Conservation (phyloP, 352 stramenopile species). For the Phytophthora capsici region DNA sequence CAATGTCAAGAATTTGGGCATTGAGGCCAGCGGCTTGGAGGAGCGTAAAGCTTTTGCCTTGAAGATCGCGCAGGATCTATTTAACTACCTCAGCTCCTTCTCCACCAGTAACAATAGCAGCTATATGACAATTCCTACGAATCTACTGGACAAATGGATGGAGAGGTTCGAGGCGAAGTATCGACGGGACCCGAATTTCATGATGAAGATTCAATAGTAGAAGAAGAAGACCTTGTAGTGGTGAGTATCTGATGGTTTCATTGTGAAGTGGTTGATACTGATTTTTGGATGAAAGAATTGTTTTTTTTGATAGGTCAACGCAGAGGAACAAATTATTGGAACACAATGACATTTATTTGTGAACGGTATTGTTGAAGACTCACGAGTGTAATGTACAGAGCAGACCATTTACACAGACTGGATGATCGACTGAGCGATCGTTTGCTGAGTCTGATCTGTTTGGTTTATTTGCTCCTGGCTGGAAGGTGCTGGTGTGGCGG, state of each 20-base stretch:
- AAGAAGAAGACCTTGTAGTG: background rate
- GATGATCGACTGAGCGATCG: background rate
- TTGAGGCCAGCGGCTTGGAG: conserved; percentile 63
- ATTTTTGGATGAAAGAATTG: background rate
- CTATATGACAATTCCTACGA: conserved; percentile 91
- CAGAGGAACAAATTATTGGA: background rate
- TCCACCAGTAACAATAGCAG: conserved; percentile 69
- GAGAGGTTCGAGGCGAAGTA: conserved; percentile 91
- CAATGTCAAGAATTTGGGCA: conserved; percentile 79
- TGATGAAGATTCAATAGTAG: conserved; percentile 79
- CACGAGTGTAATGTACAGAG: background rate
- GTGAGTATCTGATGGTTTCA: background rate
- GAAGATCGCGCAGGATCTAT: conserved; percentile 93
- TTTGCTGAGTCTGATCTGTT: conserved; percentile 6
- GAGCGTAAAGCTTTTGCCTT: conserved; percentile 87
- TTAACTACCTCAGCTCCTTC: conserved; percentile 93
- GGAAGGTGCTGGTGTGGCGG: conserved; percentile 1
- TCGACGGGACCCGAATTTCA: conserved; percentile 91
- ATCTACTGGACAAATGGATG: conserved; percentile 93
- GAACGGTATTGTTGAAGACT: background rate
- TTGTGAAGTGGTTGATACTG: background rate
- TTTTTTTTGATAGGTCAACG: conserved; percentile 16
- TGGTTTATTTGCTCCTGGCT: conserved; percentile 5
- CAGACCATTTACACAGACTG: conserved; percentile 5
- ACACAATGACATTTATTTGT: background rate